phyloP scores from a whole-genome alignment of 164 flowering plant species.

The Aristolochia fimbriata region DNA sequence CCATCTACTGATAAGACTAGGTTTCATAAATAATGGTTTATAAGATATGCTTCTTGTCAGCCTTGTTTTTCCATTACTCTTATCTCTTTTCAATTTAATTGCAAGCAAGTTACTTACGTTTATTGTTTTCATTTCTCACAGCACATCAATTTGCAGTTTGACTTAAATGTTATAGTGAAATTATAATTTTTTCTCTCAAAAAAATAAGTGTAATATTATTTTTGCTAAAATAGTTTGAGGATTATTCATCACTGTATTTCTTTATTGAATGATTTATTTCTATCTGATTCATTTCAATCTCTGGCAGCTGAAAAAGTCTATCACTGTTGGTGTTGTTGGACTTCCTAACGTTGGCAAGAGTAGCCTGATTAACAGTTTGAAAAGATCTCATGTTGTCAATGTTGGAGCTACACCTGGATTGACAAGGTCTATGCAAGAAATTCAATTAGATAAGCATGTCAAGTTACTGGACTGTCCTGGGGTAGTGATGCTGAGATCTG shows the following conservation, averaged over 20 bases:
- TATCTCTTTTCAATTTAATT: background rate
- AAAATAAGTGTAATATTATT: no score
- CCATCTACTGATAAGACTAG: no score
- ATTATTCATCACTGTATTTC: no score
- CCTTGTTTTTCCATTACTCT: background rate
- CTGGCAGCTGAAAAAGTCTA: constrained; percentile 78
- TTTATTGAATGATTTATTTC: no score
- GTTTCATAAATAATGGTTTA: no score
- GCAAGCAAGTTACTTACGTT: background rate
- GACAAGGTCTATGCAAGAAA: constrained; percentile 95
- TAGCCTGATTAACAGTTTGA: constrained; percentile 90
- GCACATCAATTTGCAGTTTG: no score
- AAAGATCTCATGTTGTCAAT: constrained; percentile 78
- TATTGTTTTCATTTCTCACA: background rate
- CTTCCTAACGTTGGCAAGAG: constrained; percentile 99
- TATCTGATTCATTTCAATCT: background rate
- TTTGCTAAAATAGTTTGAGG: no score
- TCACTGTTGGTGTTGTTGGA: constrained; percentile 86
- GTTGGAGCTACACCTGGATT: constrained; percentile 98
- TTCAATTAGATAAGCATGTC: constrained; percentile 86
- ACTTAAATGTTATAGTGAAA: no score
- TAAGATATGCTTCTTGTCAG: no score
- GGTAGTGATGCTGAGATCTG: constrained; percentile 83
- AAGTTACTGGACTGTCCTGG: constrained; percentile 97
- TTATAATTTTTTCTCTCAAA: no score